Percentiles rank a stretch among this genome's conserved stretches.
Evolutionary conservation across 176 grass and related monocot genomes (phyloP).

Genomic region (Triticum urartu): DNA sequence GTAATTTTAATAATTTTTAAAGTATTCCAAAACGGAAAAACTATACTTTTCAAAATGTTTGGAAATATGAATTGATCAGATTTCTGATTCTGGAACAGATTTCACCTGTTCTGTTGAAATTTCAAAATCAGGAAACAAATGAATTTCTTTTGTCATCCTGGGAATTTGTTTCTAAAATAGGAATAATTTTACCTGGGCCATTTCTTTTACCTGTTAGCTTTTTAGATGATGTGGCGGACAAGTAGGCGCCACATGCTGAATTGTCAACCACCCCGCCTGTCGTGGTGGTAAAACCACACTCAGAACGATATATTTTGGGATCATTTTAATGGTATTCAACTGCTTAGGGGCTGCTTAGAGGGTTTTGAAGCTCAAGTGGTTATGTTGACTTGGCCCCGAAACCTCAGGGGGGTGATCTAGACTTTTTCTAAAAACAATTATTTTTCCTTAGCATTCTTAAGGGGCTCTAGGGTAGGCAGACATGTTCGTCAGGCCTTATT

Average conservation of each 20-base stretch:
- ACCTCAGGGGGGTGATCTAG: not conserved
- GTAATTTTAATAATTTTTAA: not conserved
- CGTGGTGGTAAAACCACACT: not conserved
- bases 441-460: not conserved
- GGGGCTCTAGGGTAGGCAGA: not conserved
- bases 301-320: not conserved
- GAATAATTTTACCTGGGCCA: not conserved
- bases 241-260: not conserved
- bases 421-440: not conserved
- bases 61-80: not conserved
- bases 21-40: not conserved
- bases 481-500: not conserved
- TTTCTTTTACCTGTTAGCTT: not conserved
- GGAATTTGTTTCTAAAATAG: not conserved
- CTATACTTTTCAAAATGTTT: not conserved
- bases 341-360: not conserved
- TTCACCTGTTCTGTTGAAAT: not conserved
- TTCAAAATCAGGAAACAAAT: not conserved
- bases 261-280: not conserved
- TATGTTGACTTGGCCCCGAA: not conserved
- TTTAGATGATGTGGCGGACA: not conserved
- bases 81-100: not conserved
- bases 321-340: not conserved
- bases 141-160: not conserved
- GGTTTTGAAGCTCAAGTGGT: not conserved